A percentile compares a stretch with the other conserved stretches of the same genome.
Evolutionary conservation across 352 stramenopile species (phyloP).

Genomic region (Pythium apleroticum): DNA sequence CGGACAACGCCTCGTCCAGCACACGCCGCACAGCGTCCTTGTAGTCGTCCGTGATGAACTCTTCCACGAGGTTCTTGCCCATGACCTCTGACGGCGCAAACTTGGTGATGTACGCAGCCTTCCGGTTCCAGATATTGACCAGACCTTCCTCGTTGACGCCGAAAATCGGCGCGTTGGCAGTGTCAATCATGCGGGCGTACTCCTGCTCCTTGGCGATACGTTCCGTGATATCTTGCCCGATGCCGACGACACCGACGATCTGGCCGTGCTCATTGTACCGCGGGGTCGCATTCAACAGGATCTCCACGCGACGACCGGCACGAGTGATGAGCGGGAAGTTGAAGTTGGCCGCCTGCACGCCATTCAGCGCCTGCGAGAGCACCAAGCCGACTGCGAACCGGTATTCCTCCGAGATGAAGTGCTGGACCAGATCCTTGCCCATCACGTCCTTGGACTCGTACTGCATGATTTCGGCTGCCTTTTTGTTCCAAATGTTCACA

Average conservation of each 20-base stretch:
- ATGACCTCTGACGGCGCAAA: slow-evolving; percentile 90
- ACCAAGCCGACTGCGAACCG: slow-evolving; percentile 58
- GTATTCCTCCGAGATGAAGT: slow-evolving; percentile 87
- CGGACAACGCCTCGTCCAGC: slow-evolving; percentile 57
- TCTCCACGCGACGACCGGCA: slow-evolving; percentile 66
- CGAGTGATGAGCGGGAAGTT: slow-evolving; percentile 85
- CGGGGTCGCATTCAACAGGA: slow-evolving; percentile 77
- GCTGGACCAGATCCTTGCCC: slow-evolving; percentile 81
- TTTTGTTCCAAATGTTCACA: slow-evolving; percentile 92
- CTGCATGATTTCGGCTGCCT: slow-evolving; percentile 87
- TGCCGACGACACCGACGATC: slow-evolving; percentile 82
- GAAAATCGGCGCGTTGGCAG: slow-evolving; percentile 89
- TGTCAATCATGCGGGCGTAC: slow-evolving; percentile 87
- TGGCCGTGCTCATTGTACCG: slow-evolving; percentile 73
- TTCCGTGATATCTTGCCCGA: slow-evolving; percentile 84
- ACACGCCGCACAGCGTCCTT: slow-evolving; percentile 58
- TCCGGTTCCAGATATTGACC: slow-evolving; percentile 93
- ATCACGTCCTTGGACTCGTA: slow-evolving; percentile 89
- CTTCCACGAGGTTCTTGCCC: slow-evolving; percentile 85
- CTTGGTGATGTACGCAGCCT: slow-evolving; percentile 89
- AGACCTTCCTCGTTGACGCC: slow-evolving; percentile 76
- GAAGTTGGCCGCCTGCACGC: slow-evolving; percentile 77
- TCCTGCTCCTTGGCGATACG: slow-evolving; percentile 91
- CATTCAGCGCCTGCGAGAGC: slow-evolving; percentile 69
- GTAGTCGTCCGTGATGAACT: slow-evolving; percentile 88